Evolutionary conservation across 2,329 filamentous ascomycete genomes (phyloP).

Genomic region (Sphaerulina populicola): DNA sequence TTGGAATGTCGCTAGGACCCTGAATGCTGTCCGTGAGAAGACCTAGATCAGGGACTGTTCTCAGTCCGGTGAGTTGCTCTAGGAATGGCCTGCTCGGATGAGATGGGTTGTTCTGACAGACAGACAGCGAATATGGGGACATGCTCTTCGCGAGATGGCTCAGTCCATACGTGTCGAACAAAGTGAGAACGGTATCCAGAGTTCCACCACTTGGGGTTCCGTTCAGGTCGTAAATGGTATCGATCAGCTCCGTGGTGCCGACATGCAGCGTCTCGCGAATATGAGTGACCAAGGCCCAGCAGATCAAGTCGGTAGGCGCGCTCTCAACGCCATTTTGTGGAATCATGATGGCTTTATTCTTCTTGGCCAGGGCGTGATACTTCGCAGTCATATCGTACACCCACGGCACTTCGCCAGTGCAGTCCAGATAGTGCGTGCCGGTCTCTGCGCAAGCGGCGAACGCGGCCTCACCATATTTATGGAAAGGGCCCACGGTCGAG

Average conservation of each 20-base stretch:
- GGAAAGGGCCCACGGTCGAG: conserved; percentile 56
- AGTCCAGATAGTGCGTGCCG: conserved; percentile 61
- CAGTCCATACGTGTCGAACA: conserved; percentile 43
- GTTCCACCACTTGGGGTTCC: conserved; percentile 50
- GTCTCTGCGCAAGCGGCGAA: conserved; percentile 56
- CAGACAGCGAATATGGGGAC: conserved; percentile 47
- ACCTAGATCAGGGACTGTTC: conserved; percentile 50
- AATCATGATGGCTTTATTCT: conserved; percentile 54
- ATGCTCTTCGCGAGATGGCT: conserved; percentile 42
- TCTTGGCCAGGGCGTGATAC: conserved; percentile 52
- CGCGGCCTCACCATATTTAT: conserved; percentile 55
- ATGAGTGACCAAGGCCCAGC: conserved; percentile 47
- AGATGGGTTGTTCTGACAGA: conserved; percentile 32
- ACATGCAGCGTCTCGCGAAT: conserved; percentile 46
- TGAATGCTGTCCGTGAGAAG: conserved; percentile 48
- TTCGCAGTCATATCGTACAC: conserved; percentile 54
- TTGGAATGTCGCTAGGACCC: conserved; percentile 47
- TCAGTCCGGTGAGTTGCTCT: conserved; percentile 45
- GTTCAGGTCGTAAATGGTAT: conserved; percentile 49
- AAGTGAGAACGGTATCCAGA: conserved; percentile 56
- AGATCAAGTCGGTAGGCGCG: conserved; percentile 50
- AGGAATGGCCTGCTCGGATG: conserved; percentile 31
- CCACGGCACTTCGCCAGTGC: conserved; percentile 49
- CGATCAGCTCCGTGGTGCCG: conserved; percentile 45
- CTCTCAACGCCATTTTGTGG: conserved; percentile 55